Evolutionary conservation across 2,329 filamentous ascomycete genomes (phyloP).

Genomic region (Triangularia setosa): DNA sequence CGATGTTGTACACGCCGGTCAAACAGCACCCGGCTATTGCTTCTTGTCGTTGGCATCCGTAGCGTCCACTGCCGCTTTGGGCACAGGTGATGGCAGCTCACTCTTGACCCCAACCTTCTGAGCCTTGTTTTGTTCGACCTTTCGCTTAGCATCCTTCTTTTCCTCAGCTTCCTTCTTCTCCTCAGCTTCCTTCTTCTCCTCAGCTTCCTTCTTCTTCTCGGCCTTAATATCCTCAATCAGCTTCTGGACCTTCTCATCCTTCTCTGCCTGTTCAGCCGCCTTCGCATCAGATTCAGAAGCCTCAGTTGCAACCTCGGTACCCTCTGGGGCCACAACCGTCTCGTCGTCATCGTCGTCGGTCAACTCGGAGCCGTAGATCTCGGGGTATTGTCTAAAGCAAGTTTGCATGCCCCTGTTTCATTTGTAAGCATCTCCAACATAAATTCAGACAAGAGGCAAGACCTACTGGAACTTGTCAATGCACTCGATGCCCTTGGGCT

Average conservation of each 20-base stretch:
- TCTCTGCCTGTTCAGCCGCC: not conserved
- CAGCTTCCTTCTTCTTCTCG: not conserved
- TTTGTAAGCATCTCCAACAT: not conserved
- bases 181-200: constrained; percentile 1
- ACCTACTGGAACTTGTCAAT: constrained; percentile 95
- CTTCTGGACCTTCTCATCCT: not conserved
- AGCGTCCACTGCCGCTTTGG: constrained; percentile 31
- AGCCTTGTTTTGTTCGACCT: not conserved
- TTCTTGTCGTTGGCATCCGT: constrained; percentile 32
- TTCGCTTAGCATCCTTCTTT: not conserved
- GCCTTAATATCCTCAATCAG: constrained; percentile 4
- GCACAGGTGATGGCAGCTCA: constrained; percentile 18
- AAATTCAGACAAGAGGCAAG: not conserved
- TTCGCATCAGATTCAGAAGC: not conserved
- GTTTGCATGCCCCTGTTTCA: constrained; percentile 81
- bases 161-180: constrained; percentile 2
- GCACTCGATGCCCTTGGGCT: constrained; percentile 96
- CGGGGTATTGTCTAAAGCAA: constrained; percentile 90
- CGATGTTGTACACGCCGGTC: not conserved
- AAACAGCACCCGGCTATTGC: constrained; percentile 15
- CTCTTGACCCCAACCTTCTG: not conserved
- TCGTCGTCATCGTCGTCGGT: constrained; percentile 63
- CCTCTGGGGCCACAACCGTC: constrained; percentile 29
- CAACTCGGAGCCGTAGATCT: constrained; percentile 86
- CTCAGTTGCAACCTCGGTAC: constrained; percentile 4